Evolutionary conservation across 768 basidiomycete species (phyloP), one percentile per base, ranked within the genome.

Genomic region (Kwoniella sp.): DNA sequence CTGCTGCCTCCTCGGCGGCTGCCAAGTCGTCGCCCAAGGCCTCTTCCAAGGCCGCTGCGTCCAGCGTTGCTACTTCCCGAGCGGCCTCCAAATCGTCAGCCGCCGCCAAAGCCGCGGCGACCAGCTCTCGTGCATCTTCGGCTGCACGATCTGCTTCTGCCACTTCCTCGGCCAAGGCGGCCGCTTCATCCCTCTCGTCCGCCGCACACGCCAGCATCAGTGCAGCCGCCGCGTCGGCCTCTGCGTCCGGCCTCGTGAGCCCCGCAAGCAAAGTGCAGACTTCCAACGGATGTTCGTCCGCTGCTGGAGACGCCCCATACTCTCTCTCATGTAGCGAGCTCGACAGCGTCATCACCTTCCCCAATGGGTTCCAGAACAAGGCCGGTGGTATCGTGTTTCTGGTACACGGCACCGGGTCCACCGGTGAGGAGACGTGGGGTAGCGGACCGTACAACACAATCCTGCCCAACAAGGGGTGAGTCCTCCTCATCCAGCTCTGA

Each of bases 331-430:
- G 52, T 20, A 39, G 27, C 7, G 51, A 62, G 23, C 50, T 61
- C n/a, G 45, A 28, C 12, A 37, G 28, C 10, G 54, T 62, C 5
- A 46, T 72, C 8, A 62, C 57, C 5, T 70, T 62, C 48, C 70
- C 68, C 14, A 45, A 61, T 11, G 70, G 70, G 1, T 46, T 60
- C 22, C 34, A 53, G 15, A 37, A 46, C 27, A 57, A 53, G 22
- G 14, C 34, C 3, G 59, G 63, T n/a, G 70, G 67, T 11, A 46
- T 62, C 32, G 70, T 72, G 2, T 59, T 72, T 12, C 60, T 70
- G 3, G 68, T 72, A 2, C 68, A 72, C 48, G 70, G 70, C 0
- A 72, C 70, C 1, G 67, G 60, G 20, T 40, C 41, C 31, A 60
- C 59, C 1, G 69, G 64, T 9, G 22, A 42, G 3, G 70, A 69